Conservation (phyloP, 2,329 filamentous ascomycete genomes). For the Neopestalotiopsis sp. region DNA sequence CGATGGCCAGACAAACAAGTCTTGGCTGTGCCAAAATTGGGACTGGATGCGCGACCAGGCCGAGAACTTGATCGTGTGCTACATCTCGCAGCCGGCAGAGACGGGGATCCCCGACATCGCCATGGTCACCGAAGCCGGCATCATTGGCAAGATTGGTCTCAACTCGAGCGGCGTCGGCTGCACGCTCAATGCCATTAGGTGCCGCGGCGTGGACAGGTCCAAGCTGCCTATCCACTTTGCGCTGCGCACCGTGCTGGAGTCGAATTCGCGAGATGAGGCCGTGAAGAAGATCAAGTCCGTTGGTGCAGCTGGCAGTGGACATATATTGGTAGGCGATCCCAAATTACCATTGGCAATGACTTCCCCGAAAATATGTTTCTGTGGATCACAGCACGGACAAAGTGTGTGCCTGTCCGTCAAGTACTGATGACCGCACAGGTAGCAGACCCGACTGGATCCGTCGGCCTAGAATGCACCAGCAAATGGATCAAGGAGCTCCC, state of each 20-base stretch:
- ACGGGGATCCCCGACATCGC: constrained; percentile 51
- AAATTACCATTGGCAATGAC: background rate
- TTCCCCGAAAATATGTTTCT: too few relatives aligned
- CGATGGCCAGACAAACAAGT: constrained; percentile 19
- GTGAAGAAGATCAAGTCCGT: constrained; percentile 45
- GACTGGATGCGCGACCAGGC: constrained; percentile 61
- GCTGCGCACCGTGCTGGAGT: constrained; percentile 61
- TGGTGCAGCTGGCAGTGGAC: constrained; percentile 55
- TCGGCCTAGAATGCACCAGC: constrained; percentile 52
- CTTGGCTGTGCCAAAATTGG: constrained; percentile 63
- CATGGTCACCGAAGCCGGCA: constrained; percentile 64
- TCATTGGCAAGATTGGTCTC: constrained; percentile 71
- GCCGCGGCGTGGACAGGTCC: constrained; percentile 55
- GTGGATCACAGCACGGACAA: too few relatives aligned
- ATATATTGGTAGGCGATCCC: constrained; percentile 45
- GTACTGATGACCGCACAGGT: constrained; percentile 29
- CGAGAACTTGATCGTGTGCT: constrained; percentile 53
- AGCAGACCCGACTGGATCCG: constrained; percentile 46
- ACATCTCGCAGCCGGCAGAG: constrained; percentile 43
- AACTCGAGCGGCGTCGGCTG: constrained; percentile 64
- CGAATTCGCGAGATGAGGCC: constrained; percentile 50
- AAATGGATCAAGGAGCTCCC: constrained; percentile 33
- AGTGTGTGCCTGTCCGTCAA: too few relatives aligned
- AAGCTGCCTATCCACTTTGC: constrained; percentile 67
- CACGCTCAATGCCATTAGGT: constrained; percentile 66